These are phyloP conservation scores for Globisporangium alternatum DNA, from an alignment of 352 stramenopile genomes.

Conservation along the genomic window DNA sequence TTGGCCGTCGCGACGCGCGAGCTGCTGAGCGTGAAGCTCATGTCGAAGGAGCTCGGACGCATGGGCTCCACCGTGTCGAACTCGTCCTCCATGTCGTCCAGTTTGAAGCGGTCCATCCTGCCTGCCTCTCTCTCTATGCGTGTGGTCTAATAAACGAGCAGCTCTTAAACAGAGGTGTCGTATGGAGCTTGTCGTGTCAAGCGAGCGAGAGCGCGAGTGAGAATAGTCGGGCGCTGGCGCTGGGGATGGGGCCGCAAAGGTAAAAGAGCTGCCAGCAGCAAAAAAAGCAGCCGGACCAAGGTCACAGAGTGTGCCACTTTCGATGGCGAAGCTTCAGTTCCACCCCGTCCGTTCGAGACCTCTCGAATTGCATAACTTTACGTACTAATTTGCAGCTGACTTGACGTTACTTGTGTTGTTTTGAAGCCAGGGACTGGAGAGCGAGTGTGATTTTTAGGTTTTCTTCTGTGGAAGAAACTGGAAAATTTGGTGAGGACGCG, in stretches of 20 bases:
- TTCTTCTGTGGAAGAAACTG: constrained; percentile 2
- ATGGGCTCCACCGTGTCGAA: constrained; percentile 83
- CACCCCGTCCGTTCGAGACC: neutral
- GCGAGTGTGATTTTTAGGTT: neutral
- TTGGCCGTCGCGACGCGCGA: constrained; percentile 30
- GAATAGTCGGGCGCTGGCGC: neutral
- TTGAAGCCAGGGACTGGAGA: too few species aligned
- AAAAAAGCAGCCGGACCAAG: neutral
- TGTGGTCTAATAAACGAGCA: neutral
- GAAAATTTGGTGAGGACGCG: neutral
- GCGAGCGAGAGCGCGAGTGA: constrained; percentile 10
- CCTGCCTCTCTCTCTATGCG: neutral
- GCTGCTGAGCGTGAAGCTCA: constrained; percentile 78
- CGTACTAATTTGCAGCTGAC: neutral
- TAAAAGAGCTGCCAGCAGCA: neutral
- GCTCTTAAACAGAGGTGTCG: neutral
- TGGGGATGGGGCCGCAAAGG: neutral
- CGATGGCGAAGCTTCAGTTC: neutral
- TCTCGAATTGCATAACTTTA: neutral
- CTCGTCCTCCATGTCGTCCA: constrained; percentile 76
- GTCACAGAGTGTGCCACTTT: neutral
- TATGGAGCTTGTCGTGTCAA: neutral
- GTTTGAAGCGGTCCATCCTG: constrained; percentile 80
- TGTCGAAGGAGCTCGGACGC: constrained; percentile 86
- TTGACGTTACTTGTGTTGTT: too few species aligned